Base-by-base conservation (phyloP, 2,329 filamentous ascomycete genomes). In the Teratosphaeria destructans region DNA sequence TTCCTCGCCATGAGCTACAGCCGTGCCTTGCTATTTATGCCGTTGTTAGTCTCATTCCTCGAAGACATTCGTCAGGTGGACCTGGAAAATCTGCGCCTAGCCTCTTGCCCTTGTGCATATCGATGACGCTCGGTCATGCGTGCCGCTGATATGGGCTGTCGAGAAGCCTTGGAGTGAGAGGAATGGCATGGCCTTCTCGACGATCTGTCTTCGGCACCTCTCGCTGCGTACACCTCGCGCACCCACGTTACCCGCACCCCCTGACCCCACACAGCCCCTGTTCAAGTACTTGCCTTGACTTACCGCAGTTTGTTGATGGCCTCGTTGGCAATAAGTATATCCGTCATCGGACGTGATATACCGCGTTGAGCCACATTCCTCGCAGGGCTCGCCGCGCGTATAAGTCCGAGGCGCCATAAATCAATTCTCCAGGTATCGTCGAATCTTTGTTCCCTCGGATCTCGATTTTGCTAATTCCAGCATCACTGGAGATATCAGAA, bases 281-380 rank as follows among this genome's bases (percentile, higher is more conserved):
- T 5, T n/a, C 16, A 2, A 12, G 37, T 16, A 12, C 11, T n/a
- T 43, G 37, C 29, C 23, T 23, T 10, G 26, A 62, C 73, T 62
- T 75, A 89, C 88, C 75, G 90, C 85, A 34, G 64, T 64, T 66
- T 92, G 85, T 65, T 86, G 84, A 76, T 95, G 90, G 35, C 90
- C 90, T 65, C 89, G 86, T 63, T 86, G 81, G 73, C 90, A 95
- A 72, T 89, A 95, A 63, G 86, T 84, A 60, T 86, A 82, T 3
- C 90, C 89, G 73, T 88, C 88, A 65, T 91, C 85, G 35, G 86
- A 77, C 69, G 89, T 88, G 76, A 87, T 72, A 43, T 71, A 90
- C 63, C 82, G 82, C 52, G 80, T 81, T 57, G 88, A 87, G 61
- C 87, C 86, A 71, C 90, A 95, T 67, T 82, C 81, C 53, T 70